phyloP scores from a whole-genome alignment of 495 filamentous ascomycete genomes.

The Trichoderma gamsii region DNA sequence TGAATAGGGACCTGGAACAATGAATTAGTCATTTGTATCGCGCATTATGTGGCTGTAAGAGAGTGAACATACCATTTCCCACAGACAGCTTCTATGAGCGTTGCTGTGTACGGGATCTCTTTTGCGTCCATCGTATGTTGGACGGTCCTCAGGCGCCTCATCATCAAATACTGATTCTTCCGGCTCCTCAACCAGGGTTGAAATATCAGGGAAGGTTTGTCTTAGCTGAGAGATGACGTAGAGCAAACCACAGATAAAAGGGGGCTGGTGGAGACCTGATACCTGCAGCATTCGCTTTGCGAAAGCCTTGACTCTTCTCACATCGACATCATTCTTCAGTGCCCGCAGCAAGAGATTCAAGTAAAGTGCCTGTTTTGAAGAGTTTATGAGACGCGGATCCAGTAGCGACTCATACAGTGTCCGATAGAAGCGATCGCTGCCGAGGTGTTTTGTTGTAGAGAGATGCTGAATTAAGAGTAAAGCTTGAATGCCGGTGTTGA shows the following conservation, averaged over 20 bases:
- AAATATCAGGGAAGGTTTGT: slow-evolving; percentile 65
- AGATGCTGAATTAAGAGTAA: slow-evolving; percentile 94
- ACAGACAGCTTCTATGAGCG: slow-evolving; percentile 82
- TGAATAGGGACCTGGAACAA: slow-evolving; percentile 56
- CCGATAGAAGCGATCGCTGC: slow-evolving; percentile 84
- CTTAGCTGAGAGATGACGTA: slow-evolving; percentile 82
- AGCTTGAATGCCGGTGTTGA: slow-evolving; percentile 96
- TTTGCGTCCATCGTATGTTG: slow-evolving; percentile 77
- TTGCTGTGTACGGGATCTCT: slow-evolving; percentile 86
- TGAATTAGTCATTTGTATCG: neutral
- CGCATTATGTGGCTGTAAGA: neutral
- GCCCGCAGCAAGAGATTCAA: slow-evolving; percentile 85
- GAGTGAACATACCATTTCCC: slow-evolving; percentile 63
- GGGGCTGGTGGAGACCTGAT: slow-evolving; percentile 77
- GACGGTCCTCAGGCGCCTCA: slow-evolving; percentile 42
- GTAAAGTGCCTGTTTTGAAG: slow-evolving; percentile 92
- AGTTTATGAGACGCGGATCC: slow-evolving; percentile 77
- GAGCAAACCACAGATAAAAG: slow-evolving; percentile 83
- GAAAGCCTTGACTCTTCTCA: slow-evolving; percentile 89
- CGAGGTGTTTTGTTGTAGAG: slow-evolving; percentile 64
- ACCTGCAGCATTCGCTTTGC: slow-evolving; percentile 87
- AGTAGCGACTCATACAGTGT: slow-evolving; percentile 92
- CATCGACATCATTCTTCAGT: slow-evolving; percentile 77
- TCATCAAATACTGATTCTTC: slow-evolving; percentile 58
- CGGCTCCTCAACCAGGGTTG: slow-evolving; percentile 63